These are phyloP conservation scores for Quercus alba DNA, from an alignment of 306 rosid species.

Conservation along the genomic window DNA sequence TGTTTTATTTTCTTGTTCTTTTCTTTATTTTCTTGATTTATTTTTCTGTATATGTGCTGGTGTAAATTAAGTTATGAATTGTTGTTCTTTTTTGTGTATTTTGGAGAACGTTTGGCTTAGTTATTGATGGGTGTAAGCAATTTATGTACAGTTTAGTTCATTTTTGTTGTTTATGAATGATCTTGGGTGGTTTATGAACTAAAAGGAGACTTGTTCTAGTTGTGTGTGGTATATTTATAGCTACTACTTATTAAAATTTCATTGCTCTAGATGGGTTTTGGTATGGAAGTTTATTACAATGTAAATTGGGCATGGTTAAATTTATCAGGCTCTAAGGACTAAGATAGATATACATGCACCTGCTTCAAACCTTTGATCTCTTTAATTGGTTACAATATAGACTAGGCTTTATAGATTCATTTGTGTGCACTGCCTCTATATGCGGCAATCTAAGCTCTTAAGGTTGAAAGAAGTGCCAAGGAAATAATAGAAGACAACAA, in stretches of 20 bases:
- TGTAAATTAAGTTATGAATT: background rate
- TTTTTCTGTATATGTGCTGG: background rate
- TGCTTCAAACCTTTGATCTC: background rate
- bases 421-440: background rate
- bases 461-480: background rate
- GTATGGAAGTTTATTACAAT: background rate
- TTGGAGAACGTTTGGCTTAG: background rate
- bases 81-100: background rate
- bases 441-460: background rate
- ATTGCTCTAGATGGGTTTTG: background rate
- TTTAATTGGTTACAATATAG: background rate
- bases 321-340: background rate
- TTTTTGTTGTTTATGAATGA: background rate
- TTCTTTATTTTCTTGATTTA: background rate
- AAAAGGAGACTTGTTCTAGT: background rate
- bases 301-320: background rate
- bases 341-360: no score
- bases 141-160: conserved; percentile 1
- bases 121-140: conserved; percentile 12
- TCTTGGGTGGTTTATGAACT: background rate
- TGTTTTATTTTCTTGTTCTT: background rate
- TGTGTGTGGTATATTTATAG: conserved; percentile 1
- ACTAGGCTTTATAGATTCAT: background rate
- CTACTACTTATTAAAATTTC: background rate
- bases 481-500: background rate